Evolutionary conservation across 2,329 filamentous ascomycete species (phyloP), one percentile per base, ranked within the genome.

Genomic region (Juglanconis sp.): DNA sequence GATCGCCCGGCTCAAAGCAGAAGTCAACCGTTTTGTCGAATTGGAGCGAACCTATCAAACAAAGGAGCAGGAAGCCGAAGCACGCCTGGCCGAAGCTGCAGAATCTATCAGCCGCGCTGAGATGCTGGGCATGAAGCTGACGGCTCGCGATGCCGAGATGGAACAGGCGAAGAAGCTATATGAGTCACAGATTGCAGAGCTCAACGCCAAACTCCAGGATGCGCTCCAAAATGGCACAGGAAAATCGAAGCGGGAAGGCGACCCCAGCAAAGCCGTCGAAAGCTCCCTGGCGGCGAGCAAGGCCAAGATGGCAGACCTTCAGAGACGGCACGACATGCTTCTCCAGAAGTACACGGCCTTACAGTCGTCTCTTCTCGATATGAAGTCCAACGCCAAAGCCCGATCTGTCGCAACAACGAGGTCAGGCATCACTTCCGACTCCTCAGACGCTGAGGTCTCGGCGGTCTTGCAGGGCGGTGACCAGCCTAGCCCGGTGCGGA

Each of bases 41-140:
- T 81, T 82, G 24, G 79, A 90, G 63, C 81, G 85, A 2, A 82
- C 86, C 51, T 83, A 84, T 57, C 87, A 91, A 68, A 83, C 85
- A 47, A 81, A 81, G 49, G 86, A 91, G 66, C 76, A 82, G 38
- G 83, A 87, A 61, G 80, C 85, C 46, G 79, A 87, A 57, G 74
- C 75, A 24, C 81, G 84, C 1, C 79, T 84, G 51, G 79, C 82
- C n/a, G 80, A 83, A 34, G 83, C 85, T 1, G 81, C 84, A 15
- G 77, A 83, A 35, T 79, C 87, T 11, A 79, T 86, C 42, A 83
- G 79, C 58, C 81, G 84, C 54, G 79, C 87, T 6, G 81, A 87
- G 64, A 76, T 81, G 57, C 76, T 89, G 30, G 79, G 80, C 51
- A 76, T 87, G 75, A 81, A 86, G 64, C 74, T 92, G 63, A 74